phyloP scores from a whole-genome alignment of 2,329 filamentous ascomycete species.

The Dactylellina cionopaga region DNA sequence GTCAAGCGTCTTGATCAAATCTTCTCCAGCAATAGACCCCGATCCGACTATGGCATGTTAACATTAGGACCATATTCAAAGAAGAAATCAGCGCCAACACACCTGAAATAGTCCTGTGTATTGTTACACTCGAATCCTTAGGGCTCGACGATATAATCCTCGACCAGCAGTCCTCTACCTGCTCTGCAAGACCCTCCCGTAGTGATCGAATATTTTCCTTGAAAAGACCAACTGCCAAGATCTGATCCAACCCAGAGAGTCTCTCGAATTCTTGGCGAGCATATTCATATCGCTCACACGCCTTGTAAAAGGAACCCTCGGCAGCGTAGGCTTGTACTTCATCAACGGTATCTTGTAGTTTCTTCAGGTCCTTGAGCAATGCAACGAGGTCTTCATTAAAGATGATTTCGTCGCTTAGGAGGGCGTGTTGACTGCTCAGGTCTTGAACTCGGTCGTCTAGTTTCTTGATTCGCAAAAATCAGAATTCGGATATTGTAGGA shows the following conservation, averaged over 20 bases:
- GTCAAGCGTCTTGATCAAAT: slow-evolving; percentile 70
- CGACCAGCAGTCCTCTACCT: slow-evolving; percentile 76
- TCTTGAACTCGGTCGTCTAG: slow-evolving; percentile 53
- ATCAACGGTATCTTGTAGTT: slow-evolving; percentile 53
- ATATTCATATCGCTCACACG: slow-evolving; percentile 48
- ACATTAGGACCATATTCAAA: slow-evolving; percentile 27
- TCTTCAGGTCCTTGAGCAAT: slow-evolving; percentile 53
- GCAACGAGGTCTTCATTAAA: slow-evolving; percentile 56
- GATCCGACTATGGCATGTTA: slow-evolving; percentile 59
- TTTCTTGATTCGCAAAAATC: slow-evolving; percentile 50
- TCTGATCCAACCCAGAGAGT: slow-evolving; percentile 49
- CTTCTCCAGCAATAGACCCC: slow-evolving; percentile 70
- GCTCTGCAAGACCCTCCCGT: slow-evolving; percentile 41
- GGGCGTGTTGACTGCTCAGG: slow-evolving; percentile 50
- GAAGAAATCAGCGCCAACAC: slow-evolving; percentile 53
- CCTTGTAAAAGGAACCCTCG: slow-evolving; percentile 46
- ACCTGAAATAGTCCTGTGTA: slow-evolving; percentile 68
- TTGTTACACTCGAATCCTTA: slow-evolving; percentile 66
- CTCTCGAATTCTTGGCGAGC: slow-evolving; percentile 51
- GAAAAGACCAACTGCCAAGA: slow-evolving; percentile 55
- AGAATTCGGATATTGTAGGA: slow-evolving; percentile 3
- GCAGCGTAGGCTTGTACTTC: slow-evolving; percentile 41
- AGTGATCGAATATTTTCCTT: slow-evolving; percentile 54
- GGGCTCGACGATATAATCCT: slow-evolving; percentile 72
- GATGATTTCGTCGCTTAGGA: slow-evolving; percentile 53